These are phyloP conservation scores for Earliella scabrosa DNA, from an alignment of 1,284 basidiomycete genomes.

Conservation along the genomic window DNA sequence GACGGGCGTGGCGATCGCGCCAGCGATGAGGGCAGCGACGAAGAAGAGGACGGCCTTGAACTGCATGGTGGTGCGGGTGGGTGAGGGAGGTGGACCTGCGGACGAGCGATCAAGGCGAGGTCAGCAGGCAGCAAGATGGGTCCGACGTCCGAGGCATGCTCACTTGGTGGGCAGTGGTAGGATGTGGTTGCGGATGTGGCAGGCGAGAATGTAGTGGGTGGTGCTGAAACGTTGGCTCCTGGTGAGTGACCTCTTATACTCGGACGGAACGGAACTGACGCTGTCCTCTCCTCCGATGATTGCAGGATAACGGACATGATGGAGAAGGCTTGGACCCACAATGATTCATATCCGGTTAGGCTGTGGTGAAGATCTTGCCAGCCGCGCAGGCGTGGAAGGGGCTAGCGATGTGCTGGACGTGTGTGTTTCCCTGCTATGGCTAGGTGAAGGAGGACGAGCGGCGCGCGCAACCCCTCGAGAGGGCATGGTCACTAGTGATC, in stretches of 20 bases:
- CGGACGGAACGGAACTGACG: not conserved
- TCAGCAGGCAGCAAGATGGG: too few species aligned
- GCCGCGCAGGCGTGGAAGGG: not conserved
- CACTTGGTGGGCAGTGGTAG: too few species aligned
- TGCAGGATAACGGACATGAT: not conserved
- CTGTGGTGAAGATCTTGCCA: not conserved
- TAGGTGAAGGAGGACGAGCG: not conserved
- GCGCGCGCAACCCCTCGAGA: not conserved
- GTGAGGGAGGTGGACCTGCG: not conserved
- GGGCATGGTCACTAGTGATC: not conserved
- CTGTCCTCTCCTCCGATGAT: not conserved
- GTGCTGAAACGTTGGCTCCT: not conserved
- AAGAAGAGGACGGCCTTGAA: slow-evolving; percentile 6
- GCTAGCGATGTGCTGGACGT: not conserved
- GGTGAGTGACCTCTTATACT: not conserved
- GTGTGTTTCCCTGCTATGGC: not conserved
- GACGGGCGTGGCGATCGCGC: slow-evolving; percentile 6
- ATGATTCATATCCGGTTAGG: slow-evolving; percentile 1
- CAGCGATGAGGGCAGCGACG: slow-evolving; percentile 4
- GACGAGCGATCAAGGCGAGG: not conserved
- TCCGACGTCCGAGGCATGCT: too few species aligned
- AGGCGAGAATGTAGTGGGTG: not conserved
- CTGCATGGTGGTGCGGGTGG: slow-evolving; percentile 4
- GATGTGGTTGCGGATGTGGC: too few species aligned
- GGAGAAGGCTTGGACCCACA: not conserved